Conservation (phyloP, 2,329 filamentous ascomycete genomes). For the Arthroderma sp. region DNA sequence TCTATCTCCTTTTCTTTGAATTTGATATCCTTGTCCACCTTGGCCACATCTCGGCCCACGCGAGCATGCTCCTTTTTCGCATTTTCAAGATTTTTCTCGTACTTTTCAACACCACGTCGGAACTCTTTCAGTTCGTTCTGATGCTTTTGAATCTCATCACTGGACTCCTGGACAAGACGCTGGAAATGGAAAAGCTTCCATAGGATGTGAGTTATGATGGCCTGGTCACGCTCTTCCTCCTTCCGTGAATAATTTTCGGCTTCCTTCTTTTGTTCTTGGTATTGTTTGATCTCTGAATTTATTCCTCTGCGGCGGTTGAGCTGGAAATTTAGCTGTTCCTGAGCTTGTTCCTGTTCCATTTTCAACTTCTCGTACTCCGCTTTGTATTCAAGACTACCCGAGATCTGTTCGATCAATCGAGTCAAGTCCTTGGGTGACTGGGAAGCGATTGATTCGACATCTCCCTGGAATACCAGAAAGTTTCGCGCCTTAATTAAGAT, state of each 20-base stretch:
- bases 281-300: slow-evolving; percentile 95
- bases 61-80: slow-evolving; percentile 73
- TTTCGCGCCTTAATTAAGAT: slow-evolving; percentile 97
- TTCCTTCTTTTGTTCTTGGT: slow-evolving; percentile 90
- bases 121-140: slow-evolving; percentile 92
- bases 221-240: slow-evolving; percentile 76
- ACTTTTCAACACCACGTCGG: slow-evolving; percentile 73
- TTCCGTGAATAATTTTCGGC: slow-evolving; percentile 89
- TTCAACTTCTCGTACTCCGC: slow-evolving; percentile 87
- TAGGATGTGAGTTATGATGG: slow-evolving; percentile 81
- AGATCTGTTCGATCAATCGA: slow-evolving; percentile 90
- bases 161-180: slow-evolving; percentile 81
- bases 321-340: slow-evolving; percentile 78
- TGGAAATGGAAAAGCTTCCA: slow-evolving; percentile 98
- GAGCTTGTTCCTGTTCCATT: slow-evolving; percentile 68
- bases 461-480: slow-evolving; percentile 95
- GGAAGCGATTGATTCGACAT: slow-evolving; percentile 91
- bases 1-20: slow-evolving; percentile 77
- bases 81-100: slow-evolving; percentile 64
- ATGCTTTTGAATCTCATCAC: slow-evolving; percentile 77
- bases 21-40: slow-evolving; percentile 75
- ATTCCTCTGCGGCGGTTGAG: slow-evolving; percentile 82
- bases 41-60: slow-evolving; percentile 61
- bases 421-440: slow-evolving; percentile 92
- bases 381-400: slow-evolving; percentile 88